Percentiles rank a stretch among this genome's conserved stretches.
phyloP scores from a whole-genome alignment of 202 grass and related monocot genomes.

The Eragrostis tef region DNA sequence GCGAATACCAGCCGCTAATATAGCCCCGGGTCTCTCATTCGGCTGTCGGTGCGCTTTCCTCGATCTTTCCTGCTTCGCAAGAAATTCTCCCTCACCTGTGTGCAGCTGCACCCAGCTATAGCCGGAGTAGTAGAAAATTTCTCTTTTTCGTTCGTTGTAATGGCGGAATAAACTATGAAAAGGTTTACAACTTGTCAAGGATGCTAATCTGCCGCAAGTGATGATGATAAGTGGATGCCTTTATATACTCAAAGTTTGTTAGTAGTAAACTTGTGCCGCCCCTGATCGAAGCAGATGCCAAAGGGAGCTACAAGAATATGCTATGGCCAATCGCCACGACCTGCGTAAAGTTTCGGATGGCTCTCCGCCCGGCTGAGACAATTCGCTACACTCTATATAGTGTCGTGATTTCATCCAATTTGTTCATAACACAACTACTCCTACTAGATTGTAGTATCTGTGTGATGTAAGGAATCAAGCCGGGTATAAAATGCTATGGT shows the following conservation, averaged over 20 bases:
- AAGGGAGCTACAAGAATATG: conserved; percentile 19
- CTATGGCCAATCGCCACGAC: neutral
- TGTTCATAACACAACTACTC: neutral
- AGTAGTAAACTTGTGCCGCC: neutral
- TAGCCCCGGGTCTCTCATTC: neutral
- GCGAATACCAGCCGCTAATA: neutral
- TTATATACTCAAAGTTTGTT: neutral
- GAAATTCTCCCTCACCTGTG: neutral
- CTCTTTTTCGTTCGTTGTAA: neutral
- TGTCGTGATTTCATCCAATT: neutral
- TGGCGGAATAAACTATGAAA: neutral
- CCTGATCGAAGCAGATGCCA: conserved; percentile 12
- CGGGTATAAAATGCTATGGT: neutral
- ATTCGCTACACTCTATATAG: neutral
- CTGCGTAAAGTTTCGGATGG: neutral
- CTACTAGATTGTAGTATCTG: neutral
- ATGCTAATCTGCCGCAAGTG: neutral
- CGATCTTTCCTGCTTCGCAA: neutral
- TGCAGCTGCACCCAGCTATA: neutral
- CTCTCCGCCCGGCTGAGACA: neutral
- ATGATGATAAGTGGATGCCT: conserved; percentile 8
- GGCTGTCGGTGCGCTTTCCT: conserved; percentile 3
- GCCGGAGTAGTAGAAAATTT: neutral
- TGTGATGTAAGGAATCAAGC: neutral
- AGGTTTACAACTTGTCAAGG: neutral